These are phyloP conservation scores for Alternaria sp. DNA, from an alignment of 2,329 filamentous ascomycete genomes.

Conservation along the genomic window DNA sequence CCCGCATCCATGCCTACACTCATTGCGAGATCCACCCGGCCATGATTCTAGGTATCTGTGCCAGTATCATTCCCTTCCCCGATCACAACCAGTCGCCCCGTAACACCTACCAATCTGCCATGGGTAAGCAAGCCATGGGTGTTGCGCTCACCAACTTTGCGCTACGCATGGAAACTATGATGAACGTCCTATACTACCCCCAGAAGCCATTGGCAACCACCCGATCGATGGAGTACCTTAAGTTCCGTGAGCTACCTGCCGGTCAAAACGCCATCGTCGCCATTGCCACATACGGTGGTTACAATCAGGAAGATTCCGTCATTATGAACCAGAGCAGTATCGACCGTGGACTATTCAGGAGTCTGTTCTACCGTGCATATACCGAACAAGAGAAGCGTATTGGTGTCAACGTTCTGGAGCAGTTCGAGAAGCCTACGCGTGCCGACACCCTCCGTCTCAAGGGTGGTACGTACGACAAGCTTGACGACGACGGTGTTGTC, in stretches of 20 bases:
- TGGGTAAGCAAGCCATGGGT: constrained; percentile 99
- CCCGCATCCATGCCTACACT: constrained; percentile 89
- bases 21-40: constrained; percentile 99
- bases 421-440: constrained; percentile 93
- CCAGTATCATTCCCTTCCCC: constrained; percentile 99
- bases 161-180: constrained; percentile 98
- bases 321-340: constrained; percentile 99
- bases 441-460: constrained; percentile 90
- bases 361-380: constrained; percentile 97
- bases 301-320: constrained; percentile 99
- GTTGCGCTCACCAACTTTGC: constrained; percentile 98
- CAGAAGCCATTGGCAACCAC: constrained; percentile 97
- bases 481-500: constrained; percentile 95
- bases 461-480: constrained; percentile 95
- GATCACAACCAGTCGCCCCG: constrained; percentile 99
- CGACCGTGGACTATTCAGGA: constrained; percentile 95
- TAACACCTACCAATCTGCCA: constrained; percentile 99
- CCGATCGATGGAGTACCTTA: constrained; percentile 97
- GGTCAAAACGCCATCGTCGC: constrained; percentile 99
- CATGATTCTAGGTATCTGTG: constrained; percentile 98
- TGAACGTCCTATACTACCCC: constrained; percentile 98
- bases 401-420: constrained; percentile 89
- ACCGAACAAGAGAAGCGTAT: constrained; percentile 97
- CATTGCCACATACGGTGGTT: constrained; percentile 96
- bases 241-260: constrained; percentile 95